These are phyloP conservation scores for Annulohypoxylon truncatum DNA, from an alignment of 2,329 filamentous ascomycete species.

Conservation along the genomic window DNA sequence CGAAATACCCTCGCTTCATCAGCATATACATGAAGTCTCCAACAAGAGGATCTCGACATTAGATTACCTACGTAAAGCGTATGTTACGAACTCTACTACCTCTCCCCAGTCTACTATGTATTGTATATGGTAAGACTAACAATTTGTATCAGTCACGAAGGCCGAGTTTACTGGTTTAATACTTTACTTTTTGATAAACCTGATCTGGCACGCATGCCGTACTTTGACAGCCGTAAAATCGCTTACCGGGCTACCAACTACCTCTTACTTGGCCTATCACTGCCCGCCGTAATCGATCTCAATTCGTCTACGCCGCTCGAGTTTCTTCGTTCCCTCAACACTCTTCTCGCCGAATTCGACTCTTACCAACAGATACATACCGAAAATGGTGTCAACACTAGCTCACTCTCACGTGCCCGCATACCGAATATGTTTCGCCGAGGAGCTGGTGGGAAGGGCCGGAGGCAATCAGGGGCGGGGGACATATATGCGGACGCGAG, in stretches of 20 bases:
- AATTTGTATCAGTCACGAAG: constrained; percentile 76
- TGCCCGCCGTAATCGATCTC: constrained; percentile 90
- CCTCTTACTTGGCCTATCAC: constrained; percentile 88
- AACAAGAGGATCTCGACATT: constrained; percentile 94
- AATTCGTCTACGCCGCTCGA: constrained; percentile 83
- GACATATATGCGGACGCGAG: constrained; percentile 48
- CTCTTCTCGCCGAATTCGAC: constrained; percentile 90
- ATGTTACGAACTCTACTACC: constrained; percentile 53
- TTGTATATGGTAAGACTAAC: not conserved
- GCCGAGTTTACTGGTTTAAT: constrained; percentile 97
- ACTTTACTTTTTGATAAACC: constrained; percentile 89
- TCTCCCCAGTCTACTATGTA: not conserved
- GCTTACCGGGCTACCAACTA: constrained; percentile 93
- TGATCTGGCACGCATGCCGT: constrained; percentile 84
- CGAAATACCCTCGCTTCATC: constrained; percentile 63
- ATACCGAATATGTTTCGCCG: constrained; percentile 87
- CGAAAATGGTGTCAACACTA: constrained; percentile 75
- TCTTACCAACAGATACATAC: constrained; percentile 90
- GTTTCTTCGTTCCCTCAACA: constrained; percentile 87
- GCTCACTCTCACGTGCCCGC: constrained; percentile 79
- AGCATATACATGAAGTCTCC: constrained; percentile 83
- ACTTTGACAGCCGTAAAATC: constrained; percentile 85
- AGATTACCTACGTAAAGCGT: constrained; percentile 94
- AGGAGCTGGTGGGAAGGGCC: constrained; percentile 67
- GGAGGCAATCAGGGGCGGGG: constrained; percentile 64